phyloP scores from a whole-genome alignment of 1,139 yeast species.

The Scheffersomyces segobiensis region DNA sequence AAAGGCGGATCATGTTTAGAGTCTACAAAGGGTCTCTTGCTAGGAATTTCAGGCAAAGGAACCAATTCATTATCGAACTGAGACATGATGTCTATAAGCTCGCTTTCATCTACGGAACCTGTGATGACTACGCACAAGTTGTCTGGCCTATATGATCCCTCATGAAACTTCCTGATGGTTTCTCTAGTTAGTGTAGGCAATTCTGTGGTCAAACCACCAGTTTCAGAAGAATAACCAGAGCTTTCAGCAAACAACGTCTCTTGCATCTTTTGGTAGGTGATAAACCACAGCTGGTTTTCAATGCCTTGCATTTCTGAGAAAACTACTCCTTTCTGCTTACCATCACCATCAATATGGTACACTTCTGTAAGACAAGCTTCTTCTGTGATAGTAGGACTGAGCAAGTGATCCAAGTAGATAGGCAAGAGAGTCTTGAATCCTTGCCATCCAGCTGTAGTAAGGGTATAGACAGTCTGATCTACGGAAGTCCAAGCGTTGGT shows the following conservation, averaged over 20 bases:
- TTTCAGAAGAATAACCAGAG: constrained; percentile 88
- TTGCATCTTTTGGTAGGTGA: constrained; percentile 64
- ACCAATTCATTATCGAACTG: constrained; percentile 64
- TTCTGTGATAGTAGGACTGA: constrained; percentile 84
- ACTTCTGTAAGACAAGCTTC: constrained; percentile 94
- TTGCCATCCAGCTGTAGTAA: constrained; percentile 94
- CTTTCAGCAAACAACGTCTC: constrained; percentile 56
- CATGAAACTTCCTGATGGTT: constrained; percentile 75
- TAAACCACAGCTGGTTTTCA: constrained; percentile 76
- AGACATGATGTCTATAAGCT: constrained; percentile 59
- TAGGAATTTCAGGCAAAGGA: constrained; percentile 32
- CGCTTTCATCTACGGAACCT: constrained; percentile 79
- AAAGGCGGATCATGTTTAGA: constrained; percentile 53
- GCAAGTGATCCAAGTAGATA: constrained; percentile 82
- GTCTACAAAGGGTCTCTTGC: constrained; percentile 79
- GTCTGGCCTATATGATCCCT: constrained; percentile 72
- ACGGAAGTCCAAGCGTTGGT: constrained; percentile 98
- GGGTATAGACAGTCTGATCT: constrained; percentile 92
- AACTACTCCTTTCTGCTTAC: constrained; percentile 94
- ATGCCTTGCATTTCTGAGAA: constrained; percentile 97
- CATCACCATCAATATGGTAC: constrained; percentile 88
- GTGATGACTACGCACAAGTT: constrained; percentile 80
- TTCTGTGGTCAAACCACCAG: constrained; percentile 86
- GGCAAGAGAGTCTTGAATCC: constrained; percentile 86
- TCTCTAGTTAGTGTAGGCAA: constrained; percentile 72